Percentiles rank a stretch among this genome's conserved stretches.
phyloP scores from a whole-genome alignment of 75 land plant genomes.

The Picea glauca region DNA sequence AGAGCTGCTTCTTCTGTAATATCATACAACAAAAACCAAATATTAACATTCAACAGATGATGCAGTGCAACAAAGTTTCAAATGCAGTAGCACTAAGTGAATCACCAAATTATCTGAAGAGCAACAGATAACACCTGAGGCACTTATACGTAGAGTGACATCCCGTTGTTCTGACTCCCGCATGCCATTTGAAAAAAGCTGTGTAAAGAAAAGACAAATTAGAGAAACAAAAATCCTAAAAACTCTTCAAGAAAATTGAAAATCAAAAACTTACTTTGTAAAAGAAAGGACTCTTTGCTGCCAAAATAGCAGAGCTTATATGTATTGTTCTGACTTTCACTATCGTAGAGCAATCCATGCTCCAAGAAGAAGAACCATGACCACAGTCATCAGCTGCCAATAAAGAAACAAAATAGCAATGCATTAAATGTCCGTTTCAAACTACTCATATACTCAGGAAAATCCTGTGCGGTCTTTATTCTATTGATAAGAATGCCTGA shows the following conservation, averaged over 20 bases:
- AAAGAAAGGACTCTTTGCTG: conserved; percentile 97
- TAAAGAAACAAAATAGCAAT: background rate
- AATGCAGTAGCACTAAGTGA: background rate
- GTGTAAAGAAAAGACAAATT: conserved; percentile 1
- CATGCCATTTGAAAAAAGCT: conserved; percentile 99
- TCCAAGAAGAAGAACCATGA: conserved; percentile 51
- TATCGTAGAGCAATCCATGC: conserved; percentile 60
- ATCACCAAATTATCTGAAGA: background rate
- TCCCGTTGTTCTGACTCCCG: conserved; percentile 91
- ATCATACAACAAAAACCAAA: background rate
- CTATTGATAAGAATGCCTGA: background rate
- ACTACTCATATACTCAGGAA: background rate
- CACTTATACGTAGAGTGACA: conserved; percentile 81
- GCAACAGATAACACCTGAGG: conserved; percentile 54
- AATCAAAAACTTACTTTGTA: conserved; percentile 58
- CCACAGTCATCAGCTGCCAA: conserved; percentile 56
- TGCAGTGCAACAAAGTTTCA: background rate
- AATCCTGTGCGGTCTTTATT: background rate
- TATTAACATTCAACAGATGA: background rate
- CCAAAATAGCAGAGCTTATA: conserved; percentile 93
- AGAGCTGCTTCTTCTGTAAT: conserved; percentile 82
- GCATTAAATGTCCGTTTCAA: background rate
- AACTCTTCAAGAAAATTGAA: background rate
- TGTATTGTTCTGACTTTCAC: conserved; percentile 72
- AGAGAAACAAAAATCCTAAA: background rate